These are phyloP conservation scores for Fusarium sp. DNA, from an alignment of 2,329 filamentous ascomycete genomes.

Conservation along the genomic window DNA sequence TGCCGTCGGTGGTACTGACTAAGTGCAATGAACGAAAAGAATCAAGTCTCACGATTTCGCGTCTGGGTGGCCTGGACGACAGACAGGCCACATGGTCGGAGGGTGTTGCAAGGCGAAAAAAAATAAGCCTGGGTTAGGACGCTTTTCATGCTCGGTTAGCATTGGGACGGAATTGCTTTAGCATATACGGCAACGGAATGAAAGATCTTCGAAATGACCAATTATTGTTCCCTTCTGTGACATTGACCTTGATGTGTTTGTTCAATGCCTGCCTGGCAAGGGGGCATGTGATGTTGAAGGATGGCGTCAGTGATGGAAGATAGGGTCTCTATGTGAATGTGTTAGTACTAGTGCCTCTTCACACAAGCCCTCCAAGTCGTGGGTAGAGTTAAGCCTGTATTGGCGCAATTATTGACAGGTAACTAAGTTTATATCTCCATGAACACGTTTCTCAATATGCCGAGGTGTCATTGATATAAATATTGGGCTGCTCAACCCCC, in stretches of 20 bases:
- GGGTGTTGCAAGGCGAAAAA: constrained; percentile 50
- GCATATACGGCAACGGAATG: constrained; percentile 55
- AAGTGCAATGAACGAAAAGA: constrained; percentile 50
- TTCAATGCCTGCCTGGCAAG: not conserved
- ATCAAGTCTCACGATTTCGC: constrained; percentile 54
- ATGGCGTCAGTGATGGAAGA: not conserved
- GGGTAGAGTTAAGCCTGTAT: not conserved
- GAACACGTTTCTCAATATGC: not conserved
- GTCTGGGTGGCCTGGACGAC: constrained; percentile 54
- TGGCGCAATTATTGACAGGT: not conserved
- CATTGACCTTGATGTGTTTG: not conserved
- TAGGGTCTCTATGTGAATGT: not conserved
- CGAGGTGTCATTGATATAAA: not conserved
- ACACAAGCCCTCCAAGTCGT: not conserved
- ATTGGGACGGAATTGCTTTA: constrained; percentile 55
- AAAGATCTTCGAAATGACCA: constrained; percentile 52
- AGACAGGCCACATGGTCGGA: constrained; percentile 51
- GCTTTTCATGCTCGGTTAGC: constrained; percentile 56
- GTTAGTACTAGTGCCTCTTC: not conserved
- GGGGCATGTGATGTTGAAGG: not conserved
- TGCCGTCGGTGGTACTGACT: constrained; percentile 66
- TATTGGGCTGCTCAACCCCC: not conserved
- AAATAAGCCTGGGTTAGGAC: constrained; percentile 53
- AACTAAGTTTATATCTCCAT: not conserved
- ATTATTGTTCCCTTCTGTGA: constrained; percentile 18